Evolutionary conservation across 371 early-diverging fungal species (phyloP).

Genomic region (Coemansia sp.): DNA sequence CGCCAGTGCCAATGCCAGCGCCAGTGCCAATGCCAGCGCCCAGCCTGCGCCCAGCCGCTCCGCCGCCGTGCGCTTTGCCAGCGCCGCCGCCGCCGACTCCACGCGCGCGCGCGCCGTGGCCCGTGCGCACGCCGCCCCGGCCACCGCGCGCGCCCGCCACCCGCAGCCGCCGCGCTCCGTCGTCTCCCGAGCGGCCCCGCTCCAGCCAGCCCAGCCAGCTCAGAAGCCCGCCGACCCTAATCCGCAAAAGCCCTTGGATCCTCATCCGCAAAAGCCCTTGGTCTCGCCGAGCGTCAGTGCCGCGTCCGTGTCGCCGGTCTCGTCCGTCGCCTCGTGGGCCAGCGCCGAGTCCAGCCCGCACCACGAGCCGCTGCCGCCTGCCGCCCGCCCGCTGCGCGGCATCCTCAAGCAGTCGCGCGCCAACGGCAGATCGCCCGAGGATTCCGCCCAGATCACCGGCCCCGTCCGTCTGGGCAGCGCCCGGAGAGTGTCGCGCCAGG

Average conservation of each 20-base stretch:
- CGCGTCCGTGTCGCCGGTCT: constrained; percentile 22
- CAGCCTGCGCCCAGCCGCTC: constrained; percentile 11
- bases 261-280: background rate
- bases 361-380: constrained; percentile 46
- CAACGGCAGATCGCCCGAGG: constrained; percentile 7
- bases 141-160: background rate
- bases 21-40: background rate
- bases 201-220: too few species aligned
- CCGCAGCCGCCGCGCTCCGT: background rate
- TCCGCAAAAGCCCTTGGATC: background rate
- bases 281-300: constrained; percentile 3
- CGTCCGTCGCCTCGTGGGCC: constrained; percentile 40
- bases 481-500: constrained; percentile 38
- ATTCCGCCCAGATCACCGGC: constrained; percentile 7
- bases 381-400: constrained; percentile 35
- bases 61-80: constrained; percentile 25
- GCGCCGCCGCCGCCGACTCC: background rate
- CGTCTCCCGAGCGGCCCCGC: background rate
- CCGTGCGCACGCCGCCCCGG: constrained; percentile 1
- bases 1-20: too few species aligned
- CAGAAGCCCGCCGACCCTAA: too few species aligned
- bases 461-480: constrained; percentile 40
- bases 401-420: constrained; percentile 31
- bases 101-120: constrained; percentile 1
- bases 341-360: constrained; percentile 42